Percentiles rank a stretch among this genome's conserved stretches.
Conservation (phyloP, 1,139 yeast genomes). For the Hemisphaericaspora lyxosophila region DNA sequence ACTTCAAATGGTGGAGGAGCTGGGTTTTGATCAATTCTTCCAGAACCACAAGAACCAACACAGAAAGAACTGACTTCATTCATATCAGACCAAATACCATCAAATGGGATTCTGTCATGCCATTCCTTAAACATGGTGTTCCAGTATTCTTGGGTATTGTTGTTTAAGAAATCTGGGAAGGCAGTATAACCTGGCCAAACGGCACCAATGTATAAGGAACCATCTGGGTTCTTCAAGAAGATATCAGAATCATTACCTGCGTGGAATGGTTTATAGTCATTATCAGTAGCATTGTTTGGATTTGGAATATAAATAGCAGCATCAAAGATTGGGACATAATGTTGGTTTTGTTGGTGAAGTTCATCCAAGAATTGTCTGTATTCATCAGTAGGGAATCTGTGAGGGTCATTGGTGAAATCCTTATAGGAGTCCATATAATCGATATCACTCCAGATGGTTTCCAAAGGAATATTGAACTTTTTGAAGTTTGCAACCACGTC, state of each 20-base stretch:
- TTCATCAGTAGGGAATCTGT: conserved; percentile 23
- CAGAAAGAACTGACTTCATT: conserved; percentile 35
- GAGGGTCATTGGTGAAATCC: conserved; percentile 31
- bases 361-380: conserved; percentile 21
- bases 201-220: conserved; percentile 24
- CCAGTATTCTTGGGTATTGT: conserved; percentile 26
- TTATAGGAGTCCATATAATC: conserved; percentile 28
- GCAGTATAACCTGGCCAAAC: conserved; percentile 32
- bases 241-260: conserved; percentile 26
- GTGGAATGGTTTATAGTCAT: conserved; percentile 23
- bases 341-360: conserved; percentile 24
- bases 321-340: conserved; percentile 33
- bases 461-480: conserved; percentile 21
- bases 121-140: conserved; percentile 20
- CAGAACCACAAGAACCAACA: conserved; percentile 30
- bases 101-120: conserved; percentile 23
- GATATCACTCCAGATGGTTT: conserved; percentile 25
- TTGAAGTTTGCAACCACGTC: conserved; percentile 21
- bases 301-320: conserved; percentile 31
- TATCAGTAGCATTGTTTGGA: conserved; percentile 23
- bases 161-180: conserved; percentile 31
- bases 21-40: conserved; percentile 20
- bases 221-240: conserved; percentile 29
- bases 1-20: conserved; percentile 22
- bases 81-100: conserved; percentile 39